These are phyloP conservation scores for Aspergillus wentii DNA, from an alignment of 495 filamentous ascomycete species.

Conservation along the genomic window DNA sequence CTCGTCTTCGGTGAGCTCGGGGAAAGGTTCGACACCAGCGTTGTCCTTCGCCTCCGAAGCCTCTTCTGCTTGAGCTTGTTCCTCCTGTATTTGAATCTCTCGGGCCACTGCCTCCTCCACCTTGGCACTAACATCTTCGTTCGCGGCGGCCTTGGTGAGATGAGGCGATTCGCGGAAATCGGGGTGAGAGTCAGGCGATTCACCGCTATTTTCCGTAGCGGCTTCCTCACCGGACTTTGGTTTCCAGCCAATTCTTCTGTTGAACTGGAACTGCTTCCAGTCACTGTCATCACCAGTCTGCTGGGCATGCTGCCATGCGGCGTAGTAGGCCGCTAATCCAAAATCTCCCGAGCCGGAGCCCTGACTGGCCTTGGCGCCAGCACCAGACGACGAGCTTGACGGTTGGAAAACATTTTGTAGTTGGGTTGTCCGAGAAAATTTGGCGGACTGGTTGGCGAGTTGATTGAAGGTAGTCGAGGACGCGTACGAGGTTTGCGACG, in stretches of 20 bases:
- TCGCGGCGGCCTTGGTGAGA: constrained; percentile 53
- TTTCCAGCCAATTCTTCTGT: constrained; percentile 83
- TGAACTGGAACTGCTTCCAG: constrained; percentile 88
- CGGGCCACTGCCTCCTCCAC: constrained; percentile 62
- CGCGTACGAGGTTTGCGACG: constrained; percentile 83
- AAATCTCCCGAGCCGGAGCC: constrained; percentile 43
- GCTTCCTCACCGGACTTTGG: constrained; percentile 49
- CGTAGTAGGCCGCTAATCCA: constrained; percentile 80
- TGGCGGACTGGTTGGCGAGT: constrained; percentile 45
- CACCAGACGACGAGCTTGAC: constrained; percentile 34
- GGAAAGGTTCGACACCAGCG: constrained; percentile 24
- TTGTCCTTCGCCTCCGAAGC: constrained; percentile 27
- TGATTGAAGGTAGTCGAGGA: constrained; percentile 59
- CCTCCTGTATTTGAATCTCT: constrained; percentile 51
- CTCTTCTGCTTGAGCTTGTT: constrained; percentile 41
- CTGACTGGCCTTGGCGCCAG: constrained; percentile 42
- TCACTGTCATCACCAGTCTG: constrained; percentile 67
- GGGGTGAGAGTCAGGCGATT: constrained; percentile 13
- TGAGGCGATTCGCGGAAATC: constrained; percentile 32
- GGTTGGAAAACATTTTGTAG: constrained; percentile 73
- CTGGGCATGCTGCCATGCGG: constrained; percentile 77
- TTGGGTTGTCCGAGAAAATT: constrained; percentile 60
- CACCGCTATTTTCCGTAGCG: constrained; percentile 30
- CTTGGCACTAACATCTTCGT: constrained; percentile 50
- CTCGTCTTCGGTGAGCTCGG: constrained; percentile 25